phyloP scores from a whole-genome alignment of 192 early-diverging fungal genomes.

The Mortierella hygrophila region DNA sequence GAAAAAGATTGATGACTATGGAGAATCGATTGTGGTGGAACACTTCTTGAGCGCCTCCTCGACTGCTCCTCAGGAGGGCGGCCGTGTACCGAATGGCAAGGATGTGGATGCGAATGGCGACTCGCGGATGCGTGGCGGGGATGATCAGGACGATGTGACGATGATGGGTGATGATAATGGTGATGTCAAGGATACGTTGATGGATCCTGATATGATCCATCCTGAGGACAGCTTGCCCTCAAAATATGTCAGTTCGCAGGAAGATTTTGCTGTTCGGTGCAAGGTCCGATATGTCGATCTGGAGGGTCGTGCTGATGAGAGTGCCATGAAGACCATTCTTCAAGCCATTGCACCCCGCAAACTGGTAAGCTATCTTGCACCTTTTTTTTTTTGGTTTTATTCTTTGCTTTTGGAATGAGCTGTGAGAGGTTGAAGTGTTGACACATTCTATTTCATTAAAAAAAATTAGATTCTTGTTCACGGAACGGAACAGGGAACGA shows the following conservation, averaged over 20 bases:
- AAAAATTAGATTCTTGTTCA: constrained; percentile 82
- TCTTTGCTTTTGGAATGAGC: background rate
- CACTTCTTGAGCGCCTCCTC: constrained; percentile 58
- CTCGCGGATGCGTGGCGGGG: constrained; percentile 21
- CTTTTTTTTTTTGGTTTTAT: background rate
- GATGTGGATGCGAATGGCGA: constrained; percentile 48
- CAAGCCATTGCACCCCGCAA: constrained; percentile 83
- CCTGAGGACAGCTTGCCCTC: constrained; percentile 77
- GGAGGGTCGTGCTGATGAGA: constrained; percentile 92
- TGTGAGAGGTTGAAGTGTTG: background rate
- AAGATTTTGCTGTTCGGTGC: constrained; percentile 76
- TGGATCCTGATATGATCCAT: constrained; percentile 63
- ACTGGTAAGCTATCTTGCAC: constrained; percentile 64
- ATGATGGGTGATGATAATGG: constrained; percentile 14
- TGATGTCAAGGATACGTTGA: constrained; percentile 55
- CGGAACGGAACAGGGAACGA: constrained; percentile 79
- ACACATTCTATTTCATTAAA: background rate
- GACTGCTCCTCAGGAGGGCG: constrained; percentile 9
- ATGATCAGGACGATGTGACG: constrained; percentile 35
- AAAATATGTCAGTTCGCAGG: constrained; percentile 78
- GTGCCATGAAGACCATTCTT: constrained; percentile 88
- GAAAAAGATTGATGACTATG: constrained; percentile 94
- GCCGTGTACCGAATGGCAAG: constrained; percentile 14
- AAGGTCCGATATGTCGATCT: constrained; percentile 89
- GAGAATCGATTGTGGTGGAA: constrained; percentile 81